Base-by-base conservation (phyloP, 495 filamentous ascomycete species). In the Penicillium waksmanii region DNA sequence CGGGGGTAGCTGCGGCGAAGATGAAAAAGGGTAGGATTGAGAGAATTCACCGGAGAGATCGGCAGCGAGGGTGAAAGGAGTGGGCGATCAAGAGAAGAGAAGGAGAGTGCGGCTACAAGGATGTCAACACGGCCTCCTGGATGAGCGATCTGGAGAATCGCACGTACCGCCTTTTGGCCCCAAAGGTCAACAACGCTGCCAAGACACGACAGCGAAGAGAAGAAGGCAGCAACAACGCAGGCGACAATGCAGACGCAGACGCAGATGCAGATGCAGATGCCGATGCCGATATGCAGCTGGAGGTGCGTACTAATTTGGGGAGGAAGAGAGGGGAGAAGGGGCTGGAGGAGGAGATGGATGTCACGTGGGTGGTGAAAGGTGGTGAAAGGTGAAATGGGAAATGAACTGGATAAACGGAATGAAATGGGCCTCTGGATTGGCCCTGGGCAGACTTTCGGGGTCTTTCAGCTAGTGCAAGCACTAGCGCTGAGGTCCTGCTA, bases 121-220 rank as follows among this genome's bases (percentile, higher is more conserved):
- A 62, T 47, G 62, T 62, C 60, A 71, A 68, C 67, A 72, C 65
- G 48, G 64, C 71, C 74, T 77, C 74, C 74, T 78, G 71, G 73
- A 73, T 73, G 64, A 66, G 66, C 63, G 66, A 63, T 58, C 65
- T 53, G 42, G 42, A 56, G 60, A 51, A 46, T 61, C 47, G 57
- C 58, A 68, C 63, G 58, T 69, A 69, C 68, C 66, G 57, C 64
- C 63, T 69, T 65, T 63, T 60, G 58, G 51, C 56, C 58, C 66
- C 63, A 52, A 61, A 51, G 43, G 53, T 55, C 59, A 62, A 66
- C 21, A 48, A 48, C 46, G 3, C 36, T 46, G 46, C 46, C 46
- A 48, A 31, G 46, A 27, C 18, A n/a, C 42, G 40, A 43, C 40
- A 43, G n/a, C 40, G 42, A 44, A 44, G 17, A 19, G 4, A 10